These are phyloP conservation scores for Leucocoprinus sp. DNA, from an alignment of 768 basidiomycete species.

Conservation along the genomic window DNA sequence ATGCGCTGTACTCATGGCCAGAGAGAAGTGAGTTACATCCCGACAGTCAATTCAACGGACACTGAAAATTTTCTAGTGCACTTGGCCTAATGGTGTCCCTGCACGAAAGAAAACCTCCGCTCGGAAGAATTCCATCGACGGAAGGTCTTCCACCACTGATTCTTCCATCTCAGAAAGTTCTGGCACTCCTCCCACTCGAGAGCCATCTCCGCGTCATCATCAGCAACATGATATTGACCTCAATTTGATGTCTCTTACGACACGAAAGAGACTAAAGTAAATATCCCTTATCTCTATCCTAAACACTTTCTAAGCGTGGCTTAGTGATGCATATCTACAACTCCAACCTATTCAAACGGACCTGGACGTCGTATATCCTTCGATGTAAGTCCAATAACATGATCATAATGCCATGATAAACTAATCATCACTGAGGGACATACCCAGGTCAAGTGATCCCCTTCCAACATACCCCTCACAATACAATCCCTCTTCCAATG, in stretches of 20 bases:
- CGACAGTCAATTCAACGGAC: slow-evolving; percentile 5
- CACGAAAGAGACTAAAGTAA: slow-evolving; percentile 32
- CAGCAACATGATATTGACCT: slow-evolving; percentile 32
- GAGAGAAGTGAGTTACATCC: slow-evolving; percentile 51
- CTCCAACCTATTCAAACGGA: slow-evolving; percentile 37
- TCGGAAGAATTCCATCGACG: slow-evolving; percentile 52
- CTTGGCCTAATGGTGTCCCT: slow-evolving; percentile 78
- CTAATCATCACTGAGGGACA: slow-evolving; percentile 12
- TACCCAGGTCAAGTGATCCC: slow-evolving; percentile 25
- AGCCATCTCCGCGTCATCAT: slow-evolving; percentile 55
- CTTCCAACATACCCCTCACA: slow-evolving; percentile 40
- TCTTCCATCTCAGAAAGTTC: slow-evolving; percentile 68
- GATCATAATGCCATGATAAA: background rate
- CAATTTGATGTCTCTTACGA: slow-evolving; percentile 31
- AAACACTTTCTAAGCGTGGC: slow-evolving; percentile 12
- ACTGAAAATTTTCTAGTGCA: slow-evolving; percentile 44
- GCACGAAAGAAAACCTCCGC: slow-evolving; percentile 55
- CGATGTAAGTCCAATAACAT: slow-evolving; percentile 31
- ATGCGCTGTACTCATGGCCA: slow-evolving; percentile 81
- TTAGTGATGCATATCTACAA: slow-evolving; percentile 38
- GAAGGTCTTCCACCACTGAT: slow-evolving; percentile 65
- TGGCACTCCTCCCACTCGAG: slow-evolving; percentile 56
- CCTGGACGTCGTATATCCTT: slow-evolving; percentile 35
- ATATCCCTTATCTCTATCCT: slow-evolving; percentile 13
- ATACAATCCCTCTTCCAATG: slow-evolving; percentile 29